Evolutionary conservation across 140 eudicot genomes (phyloP).

Genomic region (Stevia rebaudiana): DNA sequence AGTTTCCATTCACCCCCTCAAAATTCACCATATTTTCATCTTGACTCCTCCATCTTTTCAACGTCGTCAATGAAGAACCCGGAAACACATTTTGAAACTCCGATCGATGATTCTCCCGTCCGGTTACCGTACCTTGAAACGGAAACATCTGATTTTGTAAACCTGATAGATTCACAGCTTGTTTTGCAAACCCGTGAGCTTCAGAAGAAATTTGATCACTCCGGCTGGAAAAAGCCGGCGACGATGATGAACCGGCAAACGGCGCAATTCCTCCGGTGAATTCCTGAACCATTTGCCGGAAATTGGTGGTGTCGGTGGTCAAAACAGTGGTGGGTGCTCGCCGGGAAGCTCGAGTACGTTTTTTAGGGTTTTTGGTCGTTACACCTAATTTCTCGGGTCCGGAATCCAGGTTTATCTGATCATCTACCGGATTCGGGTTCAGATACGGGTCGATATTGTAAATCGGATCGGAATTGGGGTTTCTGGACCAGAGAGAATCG

Average conservation of each 20-base stretch:
- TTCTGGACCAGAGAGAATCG: slow-evolving; percentile 43
- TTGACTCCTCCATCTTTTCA: slow-evolving; percentile 44
- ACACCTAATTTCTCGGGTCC: not conserved
- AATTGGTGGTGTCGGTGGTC: slow-evolving; percentile 70
- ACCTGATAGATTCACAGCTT: slow-evolving; percentile 31
- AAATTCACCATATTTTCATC: slow-evolving; percentile 26
- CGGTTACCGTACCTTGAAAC: slow-evolving; percentile 16
- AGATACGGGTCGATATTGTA: slow-evolving; percentile 12
- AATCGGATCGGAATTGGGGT: slow-evolving; percentile 28
- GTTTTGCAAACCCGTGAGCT: slow-evolving; percentile 16
- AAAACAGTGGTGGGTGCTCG: slow-evolving; percentile 81
- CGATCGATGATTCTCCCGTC: not conserved
- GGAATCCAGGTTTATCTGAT: not conserved
- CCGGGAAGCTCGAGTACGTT: slow-evolving; percentile 70
- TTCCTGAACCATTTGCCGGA: slow-evolving; percentile 82
- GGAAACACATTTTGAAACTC: not conserved
- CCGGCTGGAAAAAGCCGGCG: slow-evolving; percentile 38
- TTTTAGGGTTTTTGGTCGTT: slow-evolving; percentile 41
- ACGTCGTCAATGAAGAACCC: slow-evolving; percentile 7
- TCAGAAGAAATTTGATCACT: slow-evolving; percentile 31
- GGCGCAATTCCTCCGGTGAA: slow-evolving; percentile 70
- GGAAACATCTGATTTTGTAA: slow-evolving; percentile 37
- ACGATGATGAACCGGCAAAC: slow-evolving; percentile 21
- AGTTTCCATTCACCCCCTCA: slow-evolving; percentile 19
- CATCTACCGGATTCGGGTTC: slow-evolving; percentile 17